These are phyloP conservation scores for Heracleum sosnowskyi DNA, from an alignment of 129 eudicot genomes.

Conservation along the genomic window DNA sequence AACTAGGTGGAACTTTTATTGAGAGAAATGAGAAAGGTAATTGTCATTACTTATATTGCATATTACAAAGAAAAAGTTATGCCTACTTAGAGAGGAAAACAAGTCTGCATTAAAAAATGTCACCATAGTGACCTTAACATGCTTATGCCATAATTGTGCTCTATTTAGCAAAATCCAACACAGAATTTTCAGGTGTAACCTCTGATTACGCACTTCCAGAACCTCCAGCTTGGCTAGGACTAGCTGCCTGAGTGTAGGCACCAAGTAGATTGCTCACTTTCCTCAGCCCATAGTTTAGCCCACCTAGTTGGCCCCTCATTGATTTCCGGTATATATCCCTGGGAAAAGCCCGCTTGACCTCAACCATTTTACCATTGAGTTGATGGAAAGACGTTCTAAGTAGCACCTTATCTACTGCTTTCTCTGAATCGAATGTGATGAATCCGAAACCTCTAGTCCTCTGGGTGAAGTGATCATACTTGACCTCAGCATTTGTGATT, in stretches of 20 bases:
- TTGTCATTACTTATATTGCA: too few relatives aligned
- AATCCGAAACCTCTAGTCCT: constrained; percentile 8
- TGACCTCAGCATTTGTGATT: neutral
- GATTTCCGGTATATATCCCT: neutral
- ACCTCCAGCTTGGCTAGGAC: neutral
- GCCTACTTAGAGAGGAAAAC: too few relatives aligned
- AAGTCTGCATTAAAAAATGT: too few relatives aligned
- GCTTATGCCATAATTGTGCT: too few relatives aligned
- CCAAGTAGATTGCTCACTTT: neutral
- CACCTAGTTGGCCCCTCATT: neutral
- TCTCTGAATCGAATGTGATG: constrained; percentile 1
- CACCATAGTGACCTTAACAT: too few relatives aligned
- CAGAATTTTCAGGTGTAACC: too few relatives aligned
- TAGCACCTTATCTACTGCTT: constrained; percentile 3
- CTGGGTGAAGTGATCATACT: neutral
- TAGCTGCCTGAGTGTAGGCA: constrained; percentile 5
- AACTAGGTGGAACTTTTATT: too few relatives aligned
- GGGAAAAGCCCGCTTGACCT: constrained; percentile 10
- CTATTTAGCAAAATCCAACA: too few relatives aligned
- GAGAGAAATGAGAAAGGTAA: too few relatives aligned
- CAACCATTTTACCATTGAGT: constrained; percentile 2
- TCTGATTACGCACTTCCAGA: neutral
- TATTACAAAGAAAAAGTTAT: too few relatives aligned
- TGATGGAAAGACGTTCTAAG: neutral
- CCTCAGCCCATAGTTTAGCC: neutral